Percentiles rank a stretch among this genome's conserved stretches.
phyloP scores from a whole-genome alignment of 208 protist genomes.

The Leptomonas pyrrhocoris region DNA sequence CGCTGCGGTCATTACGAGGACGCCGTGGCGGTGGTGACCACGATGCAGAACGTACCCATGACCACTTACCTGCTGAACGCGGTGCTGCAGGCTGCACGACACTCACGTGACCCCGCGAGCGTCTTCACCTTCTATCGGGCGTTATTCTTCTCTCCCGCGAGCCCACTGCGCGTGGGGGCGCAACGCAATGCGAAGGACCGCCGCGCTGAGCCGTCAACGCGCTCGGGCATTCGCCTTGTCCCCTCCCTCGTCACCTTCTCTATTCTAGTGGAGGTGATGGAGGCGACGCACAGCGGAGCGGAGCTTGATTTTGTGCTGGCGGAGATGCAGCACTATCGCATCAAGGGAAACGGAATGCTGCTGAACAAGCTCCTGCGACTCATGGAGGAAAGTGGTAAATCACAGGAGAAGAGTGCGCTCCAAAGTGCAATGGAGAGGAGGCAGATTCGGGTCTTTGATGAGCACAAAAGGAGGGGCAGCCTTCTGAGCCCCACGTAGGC shows the following conservation, averaged over 20 bases:
- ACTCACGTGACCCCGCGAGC: conserved; percentile 61
- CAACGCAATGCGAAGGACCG: not conserved
- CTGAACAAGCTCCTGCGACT: conserved; percentile 65
- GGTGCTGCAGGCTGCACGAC: conserved; percentile 58
- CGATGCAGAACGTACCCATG: conserved; percentile 67
- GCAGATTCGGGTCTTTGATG: conserved; percentile 35
- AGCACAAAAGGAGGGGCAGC: conserved; percentile 1
- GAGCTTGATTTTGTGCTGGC: conserved; percentile 64
- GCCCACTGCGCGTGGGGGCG: conserved; percentile 17
- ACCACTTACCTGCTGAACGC: conserved; percentile 69
- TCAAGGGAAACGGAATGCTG: conserved; percentile 51
- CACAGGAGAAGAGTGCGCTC: conserved; percentile 14
- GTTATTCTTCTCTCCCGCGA: conserved; percentile 31
- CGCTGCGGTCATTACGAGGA: conserved; percentile 65
- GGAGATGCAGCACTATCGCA: conserved; percentile 64
- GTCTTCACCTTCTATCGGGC: conserved; percentile 74
- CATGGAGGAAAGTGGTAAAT: conserved; percentile 2
- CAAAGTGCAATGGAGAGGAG: conserved; percentile 30
- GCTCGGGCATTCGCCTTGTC: conserved; percentile 15
- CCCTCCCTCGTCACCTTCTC: conserved; percentile 66
- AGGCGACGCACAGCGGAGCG: conserved; percentile 24
- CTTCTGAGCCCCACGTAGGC: not conserved
- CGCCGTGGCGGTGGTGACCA: conserved; percentile 59
- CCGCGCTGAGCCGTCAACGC: conserved; percentile 7
- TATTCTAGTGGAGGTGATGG: conserved; percentile 65